Evolutionary conservation across 2,329 filamentous ascomycete genomes (phyloP), one percentile per base, ranked within the genome.

Genomic region (Alternaria triticina): DNA sequence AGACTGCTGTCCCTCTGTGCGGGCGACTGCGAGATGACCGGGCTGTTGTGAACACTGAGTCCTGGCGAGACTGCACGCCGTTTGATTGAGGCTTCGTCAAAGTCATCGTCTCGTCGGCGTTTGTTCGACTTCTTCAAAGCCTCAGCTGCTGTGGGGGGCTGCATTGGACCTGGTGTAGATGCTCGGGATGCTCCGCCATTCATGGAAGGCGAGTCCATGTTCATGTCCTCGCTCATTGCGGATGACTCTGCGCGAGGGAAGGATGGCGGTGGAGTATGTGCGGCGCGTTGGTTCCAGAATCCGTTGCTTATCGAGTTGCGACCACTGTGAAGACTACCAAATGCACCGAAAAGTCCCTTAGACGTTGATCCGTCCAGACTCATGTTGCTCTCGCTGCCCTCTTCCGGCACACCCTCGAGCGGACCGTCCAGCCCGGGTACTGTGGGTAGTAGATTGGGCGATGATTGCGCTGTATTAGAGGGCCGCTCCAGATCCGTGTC

Each of bases 1-100:
- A 90, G 86, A 55, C 85, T 86, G 46, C 83, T 83, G 67, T 94
- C 92, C 51, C 90, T 86, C 75, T 95, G 89, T 68, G 91, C 87
- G 1, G 94, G 93, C 59, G 92, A 95, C 77, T 97, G 93, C 71
- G 85, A 83, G 61, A 95, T 87, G 36, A 97, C 86, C 1, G 95
- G 95, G 65, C 92, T 96, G 80, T 95, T 96, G 73, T 97, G 93
- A 2, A 91, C 90, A 77, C 93, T 97, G 85, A 97, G 90, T 15
- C 94, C 93, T 0, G 95, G 95, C 62, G 92, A 96, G 3, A 98
- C 95, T 23, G 95, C 95, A 46, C 95, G 88, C 15, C 95, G 88
- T 81, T 98, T 98, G 83, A 97, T 94, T 65, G 90, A 92, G 43
- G 90, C 87, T 2, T 92, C 90, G 76, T 98, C 94, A 61, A 97